phyloP scores from a whole-genome alignment of 2,329 filamentous ascomycete genomes.

The Blastomyces emzantsi region DNA sequence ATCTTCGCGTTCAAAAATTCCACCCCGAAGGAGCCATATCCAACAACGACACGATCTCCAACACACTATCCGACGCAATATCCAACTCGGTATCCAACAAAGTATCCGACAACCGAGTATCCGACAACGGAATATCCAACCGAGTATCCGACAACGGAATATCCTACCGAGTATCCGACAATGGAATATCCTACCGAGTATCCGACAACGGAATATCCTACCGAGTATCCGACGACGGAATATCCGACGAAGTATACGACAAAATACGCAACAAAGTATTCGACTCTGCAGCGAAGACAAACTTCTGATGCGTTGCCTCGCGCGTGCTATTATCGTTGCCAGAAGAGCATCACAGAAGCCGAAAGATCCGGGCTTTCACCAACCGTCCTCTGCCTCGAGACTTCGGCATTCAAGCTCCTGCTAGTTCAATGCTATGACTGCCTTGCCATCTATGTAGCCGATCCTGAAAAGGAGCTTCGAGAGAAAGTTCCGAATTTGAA shows the following conservation, averaged over 20 bases:
- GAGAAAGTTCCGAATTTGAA: not conserved
- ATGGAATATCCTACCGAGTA: not conserved
- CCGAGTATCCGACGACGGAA: not conserved
- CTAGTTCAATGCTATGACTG: not conserved
- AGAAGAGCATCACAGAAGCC: too few species aligned
- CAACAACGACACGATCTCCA: not conserved
- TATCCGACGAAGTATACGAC: not conserved
- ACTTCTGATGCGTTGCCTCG: not conserved
- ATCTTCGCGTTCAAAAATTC: slow-evolving; percentile 45
- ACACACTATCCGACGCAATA: not conserved
- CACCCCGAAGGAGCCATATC: not conserved
- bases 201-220: not conserved
- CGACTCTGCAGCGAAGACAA: slow-evolving; percentile 22
- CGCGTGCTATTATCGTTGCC: not conserved
- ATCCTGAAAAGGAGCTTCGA: not conserved
- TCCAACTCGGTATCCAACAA: not conserved
- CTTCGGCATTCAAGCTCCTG: not conserved
- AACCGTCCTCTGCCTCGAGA: not conserved
- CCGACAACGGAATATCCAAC: not conserved
- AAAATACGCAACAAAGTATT: not conserved
- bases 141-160: too few species aligned
- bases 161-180: not conserved
- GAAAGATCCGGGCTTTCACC: too few species aligned
- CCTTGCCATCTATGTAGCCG: not conserved
- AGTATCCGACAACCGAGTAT: not conserved